A percentile compares a stretch with the other conserved stretches of the same genome.
Conservation (phyloP, 768 basidiomycete genomes). For the Xanthoconium purpureum region DNA sequence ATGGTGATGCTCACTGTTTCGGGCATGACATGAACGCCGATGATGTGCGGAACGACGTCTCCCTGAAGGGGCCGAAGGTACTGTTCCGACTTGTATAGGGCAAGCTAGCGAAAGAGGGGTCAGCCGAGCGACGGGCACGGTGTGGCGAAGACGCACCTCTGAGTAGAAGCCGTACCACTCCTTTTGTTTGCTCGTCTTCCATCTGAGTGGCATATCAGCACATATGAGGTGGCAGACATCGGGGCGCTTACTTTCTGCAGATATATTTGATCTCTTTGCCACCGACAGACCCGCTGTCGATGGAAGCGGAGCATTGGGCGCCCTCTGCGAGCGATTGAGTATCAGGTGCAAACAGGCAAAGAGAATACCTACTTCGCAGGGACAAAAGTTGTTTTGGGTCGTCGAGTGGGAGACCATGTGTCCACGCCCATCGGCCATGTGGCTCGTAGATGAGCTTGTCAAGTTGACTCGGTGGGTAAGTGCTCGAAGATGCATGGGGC, state of each 20-base stretch:
- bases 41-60: slow-evolving; percentile 48
- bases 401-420: slow-evolving; percentile 26
- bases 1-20: slow-evolving; percentile 42
- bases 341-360: background rate
- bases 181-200: slow-evolving; percentile 30
- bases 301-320: slow-evolving; percentile 36
- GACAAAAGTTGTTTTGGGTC: slow-evolving; percentile 27
- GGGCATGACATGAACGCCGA: slow-evolving; percentile 44
- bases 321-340: slow-evolving; percentile 28
- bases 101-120: slow-evolving; percentile 38
- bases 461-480: slow-evolving; percentile 4
- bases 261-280: slow-evolving; percentile 32
- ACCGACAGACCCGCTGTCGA: slow-evolving; percentile 34
- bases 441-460: slow-evolving; percentile 29
- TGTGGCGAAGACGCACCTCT: slow-evolving; percentile 31
- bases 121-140: slow-evolving; percentile 9
- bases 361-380: slow-evolving; percentile 21
- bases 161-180: slow-evolving; percentile 41
- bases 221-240: background rate
- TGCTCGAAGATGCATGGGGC: background rate
- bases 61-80: slow-evolving; percentile 54
- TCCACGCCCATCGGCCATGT: slow-evolving; percentile 34
- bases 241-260: slow-evolving; percentile 34
- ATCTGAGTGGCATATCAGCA: slow-evolving; percentile 24
- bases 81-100: slow-evolving; percentile 44